Percentiles rank a stretch among this genome's conserved stretches.
phyloP scores from a whole-genome alignment of 257 asterid genomes.

The Scutellaria minor region DNA sequence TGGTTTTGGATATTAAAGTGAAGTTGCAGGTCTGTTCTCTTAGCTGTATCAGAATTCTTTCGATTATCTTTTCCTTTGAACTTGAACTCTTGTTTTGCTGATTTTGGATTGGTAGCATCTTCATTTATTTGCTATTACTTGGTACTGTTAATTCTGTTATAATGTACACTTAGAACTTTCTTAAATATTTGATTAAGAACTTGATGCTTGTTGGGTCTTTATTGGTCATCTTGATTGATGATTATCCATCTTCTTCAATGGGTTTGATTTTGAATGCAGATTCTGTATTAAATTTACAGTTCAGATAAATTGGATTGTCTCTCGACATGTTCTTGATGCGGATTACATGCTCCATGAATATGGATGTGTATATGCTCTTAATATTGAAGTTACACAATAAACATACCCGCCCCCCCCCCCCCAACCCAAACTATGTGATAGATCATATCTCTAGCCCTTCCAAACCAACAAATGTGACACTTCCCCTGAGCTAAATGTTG shows the following conservation, averaged over 20 bases:
- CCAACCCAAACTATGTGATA: no score
- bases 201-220: constrained; percentile 16
- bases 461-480: no score
- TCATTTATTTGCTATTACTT: constrained; percentile 7
- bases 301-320: no score
- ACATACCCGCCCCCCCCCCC: no score
- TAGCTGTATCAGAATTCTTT: constrained; percentile 14
- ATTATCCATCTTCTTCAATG: background rate
- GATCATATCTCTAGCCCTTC: no score
- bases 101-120: background rate
- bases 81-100: constrained; percentile 19
- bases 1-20: constrained; percentile 96
- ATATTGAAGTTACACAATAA: no score
- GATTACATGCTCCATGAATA: no score
- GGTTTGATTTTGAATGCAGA: no score
- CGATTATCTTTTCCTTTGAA: constrained; percentile 1
- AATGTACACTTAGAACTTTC: background rate
- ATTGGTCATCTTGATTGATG: background rate
- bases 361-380: no score
- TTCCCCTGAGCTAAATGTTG: no score
- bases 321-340: no score
- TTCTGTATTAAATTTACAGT: no score
- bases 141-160: constrained; percentile 5
- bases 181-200: background rate
- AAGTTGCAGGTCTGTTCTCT: constrained; percentile 77